Conservation (phyloP, 1,284 basidiomycete genomes). For the Sphaerobolus stellatus region DNA sequence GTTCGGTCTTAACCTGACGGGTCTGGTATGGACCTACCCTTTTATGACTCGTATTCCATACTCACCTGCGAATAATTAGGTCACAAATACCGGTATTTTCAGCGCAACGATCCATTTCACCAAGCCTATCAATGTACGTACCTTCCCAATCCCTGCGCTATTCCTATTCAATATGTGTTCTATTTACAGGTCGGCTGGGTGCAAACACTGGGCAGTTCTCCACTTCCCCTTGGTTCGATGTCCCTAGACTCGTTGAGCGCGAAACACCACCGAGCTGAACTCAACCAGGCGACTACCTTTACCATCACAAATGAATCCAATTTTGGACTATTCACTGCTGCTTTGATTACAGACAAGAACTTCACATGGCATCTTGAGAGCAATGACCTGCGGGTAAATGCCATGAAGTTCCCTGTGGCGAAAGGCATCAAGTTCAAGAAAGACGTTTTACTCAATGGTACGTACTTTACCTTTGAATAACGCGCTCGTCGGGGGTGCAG, state of each 20-base stretch:
- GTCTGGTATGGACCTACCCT: conserved; percentile 30
- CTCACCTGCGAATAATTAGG: conserved; percentile 42
- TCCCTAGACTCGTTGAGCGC: conserved; percentile 44
- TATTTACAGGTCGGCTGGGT: conserved; percentile 44
- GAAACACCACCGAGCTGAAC: conserved; percentile 50
- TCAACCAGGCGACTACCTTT: conserved; percentile 60
- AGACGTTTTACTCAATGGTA: conserved; percentile 52
- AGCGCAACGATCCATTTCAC: conserved; percentile 58
- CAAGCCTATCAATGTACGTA: conserved; percentile 47
- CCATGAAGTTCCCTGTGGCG: conserved; percentile 64
- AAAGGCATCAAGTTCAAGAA: conserved; percentile 65
- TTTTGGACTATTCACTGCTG: conserved; percentile 56
- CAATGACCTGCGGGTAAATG: conserved; percentile 61
- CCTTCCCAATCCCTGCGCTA: background rate
- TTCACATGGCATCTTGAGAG: conserved; percentile 73
- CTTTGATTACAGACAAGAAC: conserved; percentile 64
- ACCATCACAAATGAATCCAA: conserved; percentile 50
- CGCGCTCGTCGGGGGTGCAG: too few relatives aligned
- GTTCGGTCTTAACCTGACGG: conserved; percentile 50
- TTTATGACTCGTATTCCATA: conserved; percentile 1
- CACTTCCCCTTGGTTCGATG: conserved; percentile 42
- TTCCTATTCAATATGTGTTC: background rate
- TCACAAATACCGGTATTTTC: conserved; percentile 61
- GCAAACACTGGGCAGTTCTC: conserved; percentile 37
- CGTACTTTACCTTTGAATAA: conserved; percentile 9